Evolutionary conservation across 805 yeast genomes (phyloP).

Genomic region (Cyberlindnera japonica): DNA sequence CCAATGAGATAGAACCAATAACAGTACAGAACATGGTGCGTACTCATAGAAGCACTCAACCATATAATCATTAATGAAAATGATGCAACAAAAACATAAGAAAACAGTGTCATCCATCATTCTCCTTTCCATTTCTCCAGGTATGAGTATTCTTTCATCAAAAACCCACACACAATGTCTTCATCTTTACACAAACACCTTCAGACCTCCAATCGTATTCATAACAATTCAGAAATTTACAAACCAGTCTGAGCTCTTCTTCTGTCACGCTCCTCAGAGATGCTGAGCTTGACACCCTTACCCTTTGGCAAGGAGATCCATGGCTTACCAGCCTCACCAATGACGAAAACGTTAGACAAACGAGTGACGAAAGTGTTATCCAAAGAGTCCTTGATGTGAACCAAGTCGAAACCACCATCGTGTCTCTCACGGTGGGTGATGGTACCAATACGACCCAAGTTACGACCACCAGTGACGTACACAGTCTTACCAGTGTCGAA

Average conservation of each 20-base stretch:
- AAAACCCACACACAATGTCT: conserved; percentile 4
- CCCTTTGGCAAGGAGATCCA: conserved; percentile 96
- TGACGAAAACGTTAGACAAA: conserved; percentile 86
- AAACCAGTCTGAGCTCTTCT: conserved; percentile 70
- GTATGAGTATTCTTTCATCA: conserved; percentile 9
- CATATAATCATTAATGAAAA: conserved; percentile 23
- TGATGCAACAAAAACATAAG: conserved; percentile 26
- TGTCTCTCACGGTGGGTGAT: conserved; percentile 95
- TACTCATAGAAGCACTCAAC: background rate
- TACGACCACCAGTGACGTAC: conserved; percentile 97
- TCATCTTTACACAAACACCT: conserved; percentile 37
- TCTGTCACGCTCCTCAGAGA: conserved; percentile 98
- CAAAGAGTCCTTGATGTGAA: conserved; percentile 91
- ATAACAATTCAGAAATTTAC: conserved; percentile 15
- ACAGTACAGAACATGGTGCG: conserved; percentile 21
- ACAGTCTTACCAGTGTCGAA: conserved; percentile 90
- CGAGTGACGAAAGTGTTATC: conserved; percentile 96
- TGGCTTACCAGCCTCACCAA: conserved; percentile 96
- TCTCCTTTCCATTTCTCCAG: conserved; percentile 9
- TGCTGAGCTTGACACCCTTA: conserved; percentile 95
- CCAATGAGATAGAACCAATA: conserved; percentile 16
- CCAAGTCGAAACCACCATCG: conserved; percentile 97
- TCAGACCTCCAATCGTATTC: conserved; percentile 65
- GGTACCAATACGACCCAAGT: conserved; percentile 97
- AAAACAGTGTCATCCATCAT: conserved; percentile 17